phyloP scores from a whole-genome alignment of 176 grass and related monocot species.

The Paspalum notatum region DNA sequence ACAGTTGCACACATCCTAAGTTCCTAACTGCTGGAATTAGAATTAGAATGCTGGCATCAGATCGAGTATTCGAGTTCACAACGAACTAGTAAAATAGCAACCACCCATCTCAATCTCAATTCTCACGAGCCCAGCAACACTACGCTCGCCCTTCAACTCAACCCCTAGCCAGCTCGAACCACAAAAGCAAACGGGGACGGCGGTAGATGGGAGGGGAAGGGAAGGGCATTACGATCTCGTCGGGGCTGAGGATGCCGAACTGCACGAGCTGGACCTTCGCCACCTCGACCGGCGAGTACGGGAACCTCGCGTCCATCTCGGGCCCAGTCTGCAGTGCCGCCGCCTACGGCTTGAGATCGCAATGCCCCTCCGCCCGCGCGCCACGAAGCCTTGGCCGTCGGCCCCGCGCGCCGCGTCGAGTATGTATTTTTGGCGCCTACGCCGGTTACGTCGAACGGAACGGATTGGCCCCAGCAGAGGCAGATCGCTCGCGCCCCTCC shows the following conservation, averaged over 20 bases:
- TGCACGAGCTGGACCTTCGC: constrained; percentile 88
- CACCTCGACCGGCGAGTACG: constrained; percentile 93
- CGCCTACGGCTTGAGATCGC: constrained; percentile 56
- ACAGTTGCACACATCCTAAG: background rate
- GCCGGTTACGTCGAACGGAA: background rate
- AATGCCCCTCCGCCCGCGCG: background rate
- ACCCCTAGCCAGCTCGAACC: constrained; percentile 39
- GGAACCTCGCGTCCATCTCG: constrained; percentile 90
- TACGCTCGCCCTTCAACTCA: background rate
- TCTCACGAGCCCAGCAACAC: background rate
- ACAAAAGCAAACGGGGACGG: constrained; percentile 32
- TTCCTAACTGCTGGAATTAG: background rate
- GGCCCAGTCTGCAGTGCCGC: constrained; percentile 6
- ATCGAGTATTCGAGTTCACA: background rate
- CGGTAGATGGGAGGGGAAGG: background rate
- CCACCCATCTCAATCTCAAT: background rate
- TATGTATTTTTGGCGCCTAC: background rate
- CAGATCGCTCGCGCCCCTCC: constrained; percentile 3
- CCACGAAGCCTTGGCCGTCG: background rate
- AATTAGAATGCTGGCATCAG: background rate
- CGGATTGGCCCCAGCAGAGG: constrained; percentile 10
- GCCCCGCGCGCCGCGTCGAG: too few relatives aligned
- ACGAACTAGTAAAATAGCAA: background rate
- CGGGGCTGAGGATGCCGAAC: constrained; percentile 99
- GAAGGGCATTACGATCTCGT: constrained; percentile 87